Evolutionary conservation across 2,329 filamentous ascomycete species (phyloP), one percentile per base, ranked within the genome.

Genomic region (Sporothrix protearum): DNA sequence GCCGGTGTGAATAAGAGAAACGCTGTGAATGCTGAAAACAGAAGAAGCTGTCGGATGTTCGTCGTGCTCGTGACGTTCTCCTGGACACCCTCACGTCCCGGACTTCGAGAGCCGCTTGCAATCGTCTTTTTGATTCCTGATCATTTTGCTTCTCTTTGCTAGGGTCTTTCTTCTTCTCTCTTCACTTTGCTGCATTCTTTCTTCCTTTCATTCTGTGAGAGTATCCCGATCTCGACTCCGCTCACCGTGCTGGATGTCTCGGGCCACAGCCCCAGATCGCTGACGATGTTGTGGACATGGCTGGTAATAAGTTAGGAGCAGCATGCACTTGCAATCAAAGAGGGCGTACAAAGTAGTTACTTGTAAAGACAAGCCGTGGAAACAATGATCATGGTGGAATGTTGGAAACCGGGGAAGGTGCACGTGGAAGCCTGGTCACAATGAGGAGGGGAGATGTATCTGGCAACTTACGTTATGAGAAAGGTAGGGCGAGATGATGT

Each of bases 1-100:
- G 61, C 42, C 68, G 25, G 51, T 68, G 64, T 73, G 72, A 73
- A 69, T 73, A 73, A 73, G 71, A 47, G 69, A 73, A 73, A 69
- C 61, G 22, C 25, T 25, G 16, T 25, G 51, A 16, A 14, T 55
- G n/a, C 22, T 55, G 42, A 59, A 61, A 53, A 55, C 30, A 68
- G 64, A 49, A 71, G 70, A 64, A 61, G 70, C 53, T 49, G 55
- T 53, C 22, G 53, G 64, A 42, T 55, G 22, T 12, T 68, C 22
- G 22, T 33, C 36, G 45, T 63, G 70, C 70, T 69, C 71, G 71
- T 72, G 71, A 71, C 64, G 64, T 45, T 53, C n/a, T n/a, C 49
- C 53, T 25, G 7, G 59, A 16, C 14, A n/a, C 64, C 64, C 64
- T 67, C 64, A 39, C 28, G 64, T 28, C 63, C 42, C 63, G 33